These are phyloP conservation scores for Aspergillus viridinutans DNA, from an alignment of 2,329 filamentous ascomycete species.

Conservation along the genomic window DNA sequence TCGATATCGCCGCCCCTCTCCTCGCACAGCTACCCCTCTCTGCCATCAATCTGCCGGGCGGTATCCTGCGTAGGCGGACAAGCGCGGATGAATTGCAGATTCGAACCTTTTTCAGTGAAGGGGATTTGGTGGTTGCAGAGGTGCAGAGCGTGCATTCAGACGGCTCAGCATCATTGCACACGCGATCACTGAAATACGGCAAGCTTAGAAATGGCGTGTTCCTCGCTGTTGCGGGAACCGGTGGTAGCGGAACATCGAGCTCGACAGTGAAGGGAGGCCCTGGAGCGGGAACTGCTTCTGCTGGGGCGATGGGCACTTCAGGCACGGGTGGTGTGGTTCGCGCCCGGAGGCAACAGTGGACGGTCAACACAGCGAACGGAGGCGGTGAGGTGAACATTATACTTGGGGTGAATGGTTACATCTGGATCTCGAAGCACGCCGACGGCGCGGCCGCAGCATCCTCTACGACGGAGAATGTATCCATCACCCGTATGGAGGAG, in stretches of 20 bases:
- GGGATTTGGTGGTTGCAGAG: slow-evolving; percentile 89
- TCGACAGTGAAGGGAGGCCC: slow-evolving; percentile 29
- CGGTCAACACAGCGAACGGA: slow-evolving; percentile 51
- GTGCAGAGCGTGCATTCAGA: slow-evolving; percentile 86
- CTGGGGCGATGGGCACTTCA: slow-evolving; percentile 54
- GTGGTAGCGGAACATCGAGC: slow-evolving; percentile 57
- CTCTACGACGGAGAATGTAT: slow-evolving; percentile 50
- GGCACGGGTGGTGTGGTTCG: slow-evolving; percentile 74
- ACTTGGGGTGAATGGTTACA: slow-evolving; percentile 92
- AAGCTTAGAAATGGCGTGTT: slow-evolving; percentile 94
- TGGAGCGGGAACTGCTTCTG: slow-evolving; percentile 49
- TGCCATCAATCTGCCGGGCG: slow-evolving; percentile 90
- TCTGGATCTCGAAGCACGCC: slow-evolving; percentile 86
- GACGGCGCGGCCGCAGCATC: slow-evolving; percentile 46
- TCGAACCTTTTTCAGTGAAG: slow-evolving; percentile 92
- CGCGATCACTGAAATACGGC: slow-evolving; percentile 84
- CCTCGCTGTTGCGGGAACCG: slow-evolving; percentile 72
- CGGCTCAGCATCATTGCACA: slow-evolving; percentile 83
- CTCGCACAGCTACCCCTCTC: slow-evolving; percentile 80
- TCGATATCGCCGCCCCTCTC: slow-evolving; percentile 84
- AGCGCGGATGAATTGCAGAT: slow-evolving; percentile 97
- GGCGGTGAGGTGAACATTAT: slow-evolving; percentile 70
- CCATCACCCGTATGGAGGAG: slow-evolving; percentile 84
- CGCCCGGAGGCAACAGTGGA: slow-evolving; percentile 82
- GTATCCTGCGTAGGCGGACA: slow-evolving; percentile 84